Evolutionary conservation across 2,329 filamentous ascomycete genomes (phyloP).

Genomic region (Diaporthe aspalathi): DNA sequence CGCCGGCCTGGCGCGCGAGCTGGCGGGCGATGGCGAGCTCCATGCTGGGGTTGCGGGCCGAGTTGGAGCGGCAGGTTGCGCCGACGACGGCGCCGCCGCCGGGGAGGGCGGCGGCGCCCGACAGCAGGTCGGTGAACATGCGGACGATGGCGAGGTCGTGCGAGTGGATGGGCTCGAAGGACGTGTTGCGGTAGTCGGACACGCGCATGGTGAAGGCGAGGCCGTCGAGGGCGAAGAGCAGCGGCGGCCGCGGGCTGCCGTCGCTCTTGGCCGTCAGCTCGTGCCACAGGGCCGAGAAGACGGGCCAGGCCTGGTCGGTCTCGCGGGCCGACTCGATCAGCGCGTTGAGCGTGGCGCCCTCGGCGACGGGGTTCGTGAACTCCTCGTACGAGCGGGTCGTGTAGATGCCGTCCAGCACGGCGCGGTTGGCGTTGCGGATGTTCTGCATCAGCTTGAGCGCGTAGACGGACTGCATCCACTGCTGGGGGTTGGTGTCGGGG

Average conservation of each 20-base stretch:
- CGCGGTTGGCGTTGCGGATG: slow-evolving; percentile 78
- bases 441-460: slow-evolving; percentile 78
- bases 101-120: slow-evolving; percentile 64
- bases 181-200: slow-evolving; percentile 78
- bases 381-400: slow-evolving; percentile 58
- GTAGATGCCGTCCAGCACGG: slow-evolving; percentile 66
- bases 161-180: slow-evolving; percentile 82
- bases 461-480: slow-evolving; percentile 84
- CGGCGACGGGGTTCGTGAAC: slow-evolving; percentile 61
- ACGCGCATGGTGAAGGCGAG: slow-evolving; percentile 83
- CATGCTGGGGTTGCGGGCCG: slow-evolving; percentile 71
- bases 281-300: slow-evolving; percentile 83
- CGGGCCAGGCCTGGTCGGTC: slow-evolving; percentile 80
- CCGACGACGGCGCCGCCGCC: slow-evolving; percentile 86
- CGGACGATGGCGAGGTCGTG: slow-evolving; percentile 84
- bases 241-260: slow-evolving; percentile 58
- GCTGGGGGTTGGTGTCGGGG: slow-evolving; percentile 64
- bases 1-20: slow-evolving; percentile 54
- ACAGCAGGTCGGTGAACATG: slow-evolving; percentile 79
- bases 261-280: slow-evolving; percentile 72
- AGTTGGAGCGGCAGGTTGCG: slow-evolving; percentile 79
- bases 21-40: slow-evolving; percentile 73
- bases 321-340: slow-evolving; percentile 80
- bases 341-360: slow-evolving; percentile 72
- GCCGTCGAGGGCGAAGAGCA: slow-evolving; percentile 83